Evolutionary conservation across 345 rosid species (phyloP).

Genomic region (Bruguiera sexangula): DNA sequence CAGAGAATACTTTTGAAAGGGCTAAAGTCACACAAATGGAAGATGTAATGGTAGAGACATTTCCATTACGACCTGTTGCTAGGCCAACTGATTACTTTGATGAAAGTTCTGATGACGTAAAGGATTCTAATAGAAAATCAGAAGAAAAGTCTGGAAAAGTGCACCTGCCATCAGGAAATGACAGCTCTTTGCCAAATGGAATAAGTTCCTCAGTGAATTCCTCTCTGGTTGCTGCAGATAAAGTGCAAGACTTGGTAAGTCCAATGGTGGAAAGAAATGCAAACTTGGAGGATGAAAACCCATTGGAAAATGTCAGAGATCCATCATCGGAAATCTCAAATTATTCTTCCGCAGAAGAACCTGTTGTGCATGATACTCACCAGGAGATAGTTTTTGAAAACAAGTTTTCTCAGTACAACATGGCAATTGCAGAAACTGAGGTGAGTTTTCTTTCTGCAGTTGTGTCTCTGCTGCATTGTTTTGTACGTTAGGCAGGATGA

Average conservation of each 20-base stretch:
- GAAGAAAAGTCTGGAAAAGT: slow-evolving; percentile 25
- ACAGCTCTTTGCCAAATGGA: slow-evolving; percentile 9
- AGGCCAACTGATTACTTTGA: slow-evolving; percentile 20
- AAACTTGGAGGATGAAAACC: slow-evolving; percentile 13
- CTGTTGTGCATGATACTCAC: slow-evolving; percentile 10
- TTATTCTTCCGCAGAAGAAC: slow-evolving; percentile 13
- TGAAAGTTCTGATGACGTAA: slow-evolving; percentile 20
- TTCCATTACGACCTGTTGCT: slow-evolving; percentile 44
- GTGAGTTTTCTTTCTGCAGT: slow-evolving; percentile 24
- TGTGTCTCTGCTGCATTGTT: not conserved
- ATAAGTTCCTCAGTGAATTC: slow-evolving; percentile 17
- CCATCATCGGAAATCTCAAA: slow-evolving; percentile 25
- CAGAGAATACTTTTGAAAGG: slow-evolving; percentile 9
- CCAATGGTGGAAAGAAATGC: slow-evolving; percentile 15
- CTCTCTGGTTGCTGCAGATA: slow-evolving; percentile 20
- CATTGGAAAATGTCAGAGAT: slow-evolving; percentile 14
- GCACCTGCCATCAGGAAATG: slow-evolving; percentile 15
- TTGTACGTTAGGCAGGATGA: too few relatives aligned
- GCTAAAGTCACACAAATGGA: slow-evolving; percentile 21
- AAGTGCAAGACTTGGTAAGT: slow-evolving; percentile 11
- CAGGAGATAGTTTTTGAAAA: slow-evolving; percentile 19
- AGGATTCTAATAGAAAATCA: slow-evolving; percentile 14
- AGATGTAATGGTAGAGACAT: slow-evolving; percentile 48
- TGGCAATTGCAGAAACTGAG: slow-evolving; percentile 21
- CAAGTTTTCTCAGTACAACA: slow-evolving; percentile 17